These are phyloP conservation scores for Cylindrotheca closterium DNA, from an alignment of 108 stramenopile species.

Conservation along the genomic window DNA sequence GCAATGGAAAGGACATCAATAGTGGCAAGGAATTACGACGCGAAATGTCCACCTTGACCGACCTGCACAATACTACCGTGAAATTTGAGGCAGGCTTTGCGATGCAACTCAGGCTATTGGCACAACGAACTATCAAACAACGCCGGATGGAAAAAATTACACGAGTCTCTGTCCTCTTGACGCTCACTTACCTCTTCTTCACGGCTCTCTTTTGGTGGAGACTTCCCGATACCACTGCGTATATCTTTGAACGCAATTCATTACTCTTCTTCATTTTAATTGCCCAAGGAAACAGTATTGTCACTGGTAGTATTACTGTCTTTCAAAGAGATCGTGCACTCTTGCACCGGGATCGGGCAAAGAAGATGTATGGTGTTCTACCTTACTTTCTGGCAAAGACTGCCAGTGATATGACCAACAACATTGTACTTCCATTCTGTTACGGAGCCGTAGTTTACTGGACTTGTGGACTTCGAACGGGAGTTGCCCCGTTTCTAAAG, in stretches of 20 bases:
- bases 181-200: slow-evolving; percentile 52
- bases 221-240: slow-evolving; percentile 53
- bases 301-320: slow-evolving; percentile 48
- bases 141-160: slow-evolving; percentile 70
- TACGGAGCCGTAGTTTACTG: slow-evolving; percentile 67
- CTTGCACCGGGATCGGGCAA: slow-evolving; percentile 68
- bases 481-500: slow-evolving; percentile 45
- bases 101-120: slow-evolving; percentile 52
- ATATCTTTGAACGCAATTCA: slow-evolving; percentile 65
- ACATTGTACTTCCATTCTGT: slow-evolving; percentile 51
- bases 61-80: slow-evolving; percentile 44
- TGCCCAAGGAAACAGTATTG: slow-evolving; percentile 61
- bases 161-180: slow-evolving; percentile 40
- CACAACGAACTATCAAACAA: slow-evolving; percentile 58
- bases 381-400: slow-evolving; percentile 80
- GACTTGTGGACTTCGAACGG: slow-evolving; percentile 50
- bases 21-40: neutral
- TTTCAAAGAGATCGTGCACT: slow-evolving; percentile 67
- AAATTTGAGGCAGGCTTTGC: slow-evolving; percentile 48
- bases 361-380: slow-evolving; percentile 81
- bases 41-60: slow-evolving; percentile 39
- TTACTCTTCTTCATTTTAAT: slow-evolving; percentile 77
- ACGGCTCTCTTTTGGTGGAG: slow-evolving; percentile 64
- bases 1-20: neutral
- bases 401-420: slow-evolving; percentile 66